A percentile compares a stretch with the other conserved stretches of the same genome.
These are phyloP conservation scores for Orbilia javanica DNA, from an alignment of 2,329 filamentous ascomycete genomes.

Conservation along the genomic window DNA sequence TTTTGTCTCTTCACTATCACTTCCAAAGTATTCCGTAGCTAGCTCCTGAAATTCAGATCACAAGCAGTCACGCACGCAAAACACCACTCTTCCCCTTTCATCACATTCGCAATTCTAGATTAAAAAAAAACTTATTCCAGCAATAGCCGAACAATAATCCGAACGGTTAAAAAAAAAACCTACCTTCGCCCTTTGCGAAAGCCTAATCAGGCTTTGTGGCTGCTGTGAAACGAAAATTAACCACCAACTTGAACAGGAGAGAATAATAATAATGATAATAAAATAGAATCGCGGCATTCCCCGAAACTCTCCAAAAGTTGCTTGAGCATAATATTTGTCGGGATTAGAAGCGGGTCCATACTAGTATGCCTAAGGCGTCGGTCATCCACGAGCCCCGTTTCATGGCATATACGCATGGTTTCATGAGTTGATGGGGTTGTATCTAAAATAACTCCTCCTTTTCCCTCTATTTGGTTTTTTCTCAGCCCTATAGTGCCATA, in stretches of 20 bases:
- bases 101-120: neutral
- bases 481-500: neutral
- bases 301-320: neutral
- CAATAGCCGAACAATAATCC: neutral
- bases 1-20: slow-evolving; percentile 25
- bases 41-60: neutral
- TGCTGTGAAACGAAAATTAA: slow-evolving; percentile 20
- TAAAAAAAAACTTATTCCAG: neutral
- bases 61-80: neutral
- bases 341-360: neutral
- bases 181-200: neutral
- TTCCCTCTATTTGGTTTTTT: neutral
- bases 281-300: slow-evolving; percentile 2
- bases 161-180: neutral
- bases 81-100: neutral
- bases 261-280: too few relatives aligned
- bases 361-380: slow-evolving; percentile 9
- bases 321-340: neutral
- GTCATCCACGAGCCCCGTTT: neutral
- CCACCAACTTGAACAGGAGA: neutral
- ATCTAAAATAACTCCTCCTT: neutral
- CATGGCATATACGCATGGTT: too few relatives aligned
- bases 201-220: neutral
- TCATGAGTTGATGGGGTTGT: too few relatives aligned
- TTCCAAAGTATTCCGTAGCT: neutral